phyloP scores from a whole-genome alignment of 2,329 filamentous ascomycete species.

The Septoria petroselini region DNA sequence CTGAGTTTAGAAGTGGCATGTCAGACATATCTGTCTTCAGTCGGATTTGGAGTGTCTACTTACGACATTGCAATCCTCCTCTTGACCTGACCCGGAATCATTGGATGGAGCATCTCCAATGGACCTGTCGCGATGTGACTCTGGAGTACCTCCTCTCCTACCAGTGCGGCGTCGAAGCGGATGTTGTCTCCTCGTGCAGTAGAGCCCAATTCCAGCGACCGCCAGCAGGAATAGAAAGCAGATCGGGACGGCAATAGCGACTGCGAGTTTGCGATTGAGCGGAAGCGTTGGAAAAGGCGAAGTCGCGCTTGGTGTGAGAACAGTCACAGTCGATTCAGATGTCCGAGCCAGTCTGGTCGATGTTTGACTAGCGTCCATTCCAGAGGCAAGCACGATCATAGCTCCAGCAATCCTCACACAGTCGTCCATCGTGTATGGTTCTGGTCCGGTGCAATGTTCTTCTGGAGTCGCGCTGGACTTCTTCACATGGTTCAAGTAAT shows the following conservation, averaged over 20 bases:
- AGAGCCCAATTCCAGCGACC: slow-evolving; percentile 5
- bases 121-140: neutral
- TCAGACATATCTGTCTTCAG: too few species aligned
- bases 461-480: too few species aligned
- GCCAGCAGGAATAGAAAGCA: slow-evolving; percentile 13
- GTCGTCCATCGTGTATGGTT: too few species aligned
- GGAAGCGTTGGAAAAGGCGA: neutral
- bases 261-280: slow-evolving; percentile 11
- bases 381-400: too few species aligned
- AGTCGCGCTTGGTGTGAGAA: neutral
- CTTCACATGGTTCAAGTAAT: too few species aligned
- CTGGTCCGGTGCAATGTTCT: too few species aligned
- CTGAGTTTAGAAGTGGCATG: neutral
- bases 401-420: too few species aligned
- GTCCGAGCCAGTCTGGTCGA: neutral
- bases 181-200: slow-evolving; percentile 9
- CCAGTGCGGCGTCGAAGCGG: neutral
- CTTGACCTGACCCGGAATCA: neutral
- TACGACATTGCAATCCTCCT: neutral
- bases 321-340: neutral
- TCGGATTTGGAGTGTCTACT: too few species aligned
- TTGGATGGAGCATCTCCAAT: neutral
- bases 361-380: too few species aligned
- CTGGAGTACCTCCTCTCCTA: neutral
- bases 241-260: slow-evolving; percentile 13